These are phyloP conservation scores for Lachnum nothofagi DNA, from an alignment of 2,329 filamentous ascomycete species.

Conservation along the genomic window DNA sequence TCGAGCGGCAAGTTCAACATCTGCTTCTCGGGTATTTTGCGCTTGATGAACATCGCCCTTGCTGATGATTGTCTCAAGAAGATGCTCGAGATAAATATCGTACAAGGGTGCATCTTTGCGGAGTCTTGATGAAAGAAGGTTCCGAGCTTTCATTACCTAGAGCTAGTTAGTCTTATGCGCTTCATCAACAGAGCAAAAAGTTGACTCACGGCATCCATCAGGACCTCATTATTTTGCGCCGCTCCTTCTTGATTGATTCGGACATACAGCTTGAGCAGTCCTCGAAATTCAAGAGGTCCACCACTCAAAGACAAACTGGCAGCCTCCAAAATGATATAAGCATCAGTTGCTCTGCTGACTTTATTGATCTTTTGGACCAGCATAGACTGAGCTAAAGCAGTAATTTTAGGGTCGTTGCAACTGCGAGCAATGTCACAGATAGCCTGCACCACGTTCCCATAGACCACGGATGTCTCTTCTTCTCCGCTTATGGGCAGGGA, in stretches of 20 bases:
- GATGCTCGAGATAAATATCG: slow-evolving; percentile 74
- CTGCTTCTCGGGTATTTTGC: slow-evolving; percentile 67
- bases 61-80: slow-evolving; percentile 82
- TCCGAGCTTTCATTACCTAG: slow-evolving; percentile 70
- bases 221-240: slow-evolving; percentile 58
- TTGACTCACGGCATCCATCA: slow-evolving; percentile 66
- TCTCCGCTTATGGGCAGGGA: slow-evolving; percentile 71
- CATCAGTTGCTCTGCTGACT: slow-evolving; percentile 73
- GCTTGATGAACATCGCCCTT: slow-evolving; percentile 80
- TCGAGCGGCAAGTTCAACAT: slow-evolving; percentile 74
- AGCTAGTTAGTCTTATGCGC: too few species aligned
- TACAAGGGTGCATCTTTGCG: slow-evolving; percentile 69
- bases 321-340: slow-evolving; percentile 77
- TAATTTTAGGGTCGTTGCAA: slow-evolving; percentile 85
- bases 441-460: slow-evolving; percentile 87
- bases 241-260: slow-evolving; percentile 70
- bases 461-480: slow-evolving; percentile 71
- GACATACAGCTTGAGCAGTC: slow-evolving; percentile 77
- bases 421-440: slow-evolving; percentile 84
- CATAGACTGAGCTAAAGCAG: slow-evolving; percentile 88
- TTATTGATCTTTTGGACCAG: slow-evolving; percentile 92
- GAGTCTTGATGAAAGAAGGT: slow-evolving; percentile 67
- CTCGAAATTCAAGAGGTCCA: slow-evolving; percentile 75
- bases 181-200: too few species aligned
- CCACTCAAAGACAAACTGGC: slow-evolving; percentile 72